phyloP scores from a whole-genome alignment of 2,329 filamentous ascomycete genomes.

The Fusarium udum region DNA sequence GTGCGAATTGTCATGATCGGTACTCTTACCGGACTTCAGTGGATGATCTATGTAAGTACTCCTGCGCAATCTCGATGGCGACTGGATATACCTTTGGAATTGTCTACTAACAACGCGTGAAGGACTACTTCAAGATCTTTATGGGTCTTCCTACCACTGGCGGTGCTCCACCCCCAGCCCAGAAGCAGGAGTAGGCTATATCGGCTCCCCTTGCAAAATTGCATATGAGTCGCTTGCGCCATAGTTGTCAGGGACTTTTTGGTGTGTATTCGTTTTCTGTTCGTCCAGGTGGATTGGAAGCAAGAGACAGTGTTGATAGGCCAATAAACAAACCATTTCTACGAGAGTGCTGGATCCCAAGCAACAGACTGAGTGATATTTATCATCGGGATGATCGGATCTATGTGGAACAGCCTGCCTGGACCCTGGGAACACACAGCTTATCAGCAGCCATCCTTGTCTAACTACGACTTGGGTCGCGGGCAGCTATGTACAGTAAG shows the following conservation, averaged over 20 bases:
- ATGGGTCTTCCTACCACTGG: conserved; percentile 89
- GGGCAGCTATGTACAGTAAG: not conserved
- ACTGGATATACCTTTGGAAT: not conserved
- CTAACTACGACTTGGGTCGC: not conserved
- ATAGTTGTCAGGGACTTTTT: not conserved
- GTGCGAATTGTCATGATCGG: conserved; percentile 91
- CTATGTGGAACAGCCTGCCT: not conserved
- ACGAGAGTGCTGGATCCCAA: not conserved
- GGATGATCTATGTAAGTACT: conserved; percentile 85
- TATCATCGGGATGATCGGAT: conserved; percentile 1
- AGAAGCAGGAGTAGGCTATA: conserved; percentile 53
- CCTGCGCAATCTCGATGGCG: not conserved
- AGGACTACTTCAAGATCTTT: conserved; percentile 90
- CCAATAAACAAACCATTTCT: conserved; percentile 1
- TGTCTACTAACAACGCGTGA: conserved; percentile 2
- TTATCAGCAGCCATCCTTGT: not conserved
- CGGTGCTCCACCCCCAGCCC: conserved; percentile 65
- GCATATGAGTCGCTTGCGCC: not conserved
- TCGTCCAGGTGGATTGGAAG: not conserved
- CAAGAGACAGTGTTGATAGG: not conserved
- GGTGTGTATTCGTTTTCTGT: not conserved
- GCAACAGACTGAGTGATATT: not conserved
- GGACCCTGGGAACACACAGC: not conserved
- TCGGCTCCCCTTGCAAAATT: not conserved
- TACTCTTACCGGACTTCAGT: conserved; percentile 83